These are phyloP conservation scores for Neurospora sp. DNA, from an alignment of 495 filamentous ascomycete genomes.

Conservation along the genomic window DNA sequence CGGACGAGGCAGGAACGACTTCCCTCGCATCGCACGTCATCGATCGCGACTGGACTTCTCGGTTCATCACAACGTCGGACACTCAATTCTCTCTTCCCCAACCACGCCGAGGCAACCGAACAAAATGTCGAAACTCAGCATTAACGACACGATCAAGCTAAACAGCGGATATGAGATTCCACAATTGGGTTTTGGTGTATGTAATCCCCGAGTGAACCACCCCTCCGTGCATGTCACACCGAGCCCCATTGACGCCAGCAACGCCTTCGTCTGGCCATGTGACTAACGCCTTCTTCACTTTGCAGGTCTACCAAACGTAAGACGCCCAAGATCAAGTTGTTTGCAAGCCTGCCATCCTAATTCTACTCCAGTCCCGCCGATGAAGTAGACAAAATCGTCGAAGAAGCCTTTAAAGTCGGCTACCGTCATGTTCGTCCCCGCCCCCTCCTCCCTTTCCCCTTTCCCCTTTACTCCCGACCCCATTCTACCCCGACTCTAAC, in stretches of 20 bases:
- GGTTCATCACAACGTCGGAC: not conserved
- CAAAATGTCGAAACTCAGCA: conserved; percentile 46
- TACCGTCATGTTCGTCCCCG: conserved; percentile 54
- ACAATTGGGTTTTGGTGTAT: conserved; percentile 60
- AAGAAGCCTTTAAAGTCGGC: conserved; percentile 55
- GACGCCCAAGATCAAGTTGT: not conserved
- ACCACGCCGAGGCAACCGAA: not conserved
- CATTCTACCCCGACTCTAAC: not conserved
- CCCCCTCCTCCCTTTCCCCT: not conserved
- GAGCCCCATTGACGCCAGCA: not conserved
- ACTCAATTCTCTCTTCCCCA: not conserved
- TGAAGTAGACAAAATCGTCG: conserved; percentile 37
- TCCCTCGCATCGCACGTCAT: not conserved
- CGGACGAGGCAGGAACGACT: not conserved
- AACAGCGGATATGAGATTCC: conserved; percentile 74
- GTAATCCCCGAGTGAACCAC: conserved; percentile 14
- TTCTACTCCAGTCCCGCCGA: conserved; percentile 19
- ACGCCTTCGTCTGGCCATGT: not conserved
- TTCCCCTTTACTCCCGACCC: not conserved
- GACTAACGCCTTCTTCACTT: not conserved
- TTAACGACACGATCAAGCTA: conserved; percentile 58
- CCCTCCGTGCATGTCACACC: not conserved
- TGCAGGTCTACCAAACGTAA: conserved; percentile 66
- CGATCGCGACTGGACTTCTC: not conserved
- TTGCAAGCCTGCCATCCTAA: conserved; percentile 32